phyloP scores from a whole-genome alignment of 2,329 filamentous ascomycete genomes.

The Daldinia sp. region DNA sequence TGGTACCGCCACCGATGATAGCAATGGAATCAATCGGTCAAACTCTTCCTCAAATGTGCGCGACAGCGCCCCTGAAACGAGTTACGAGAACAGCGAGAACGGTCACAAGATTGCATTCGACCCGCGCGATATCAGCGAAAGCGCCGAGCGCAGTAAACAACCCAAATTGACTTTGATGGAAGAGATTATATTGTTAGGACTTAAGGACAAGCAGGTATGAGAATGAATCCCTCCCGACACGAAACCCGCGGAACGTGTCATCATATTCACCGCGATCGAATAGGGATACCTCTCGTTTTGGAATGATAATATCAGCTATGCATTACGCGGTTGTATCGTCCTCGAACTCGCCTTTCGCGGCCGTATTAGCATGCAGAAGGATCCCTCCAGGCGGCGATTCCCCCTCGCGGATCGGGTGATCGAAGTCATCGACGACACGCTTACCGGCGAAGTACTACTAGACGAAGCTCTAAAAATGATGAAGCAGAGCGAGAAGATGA shows the following conservation, averaged over 20 bases:
- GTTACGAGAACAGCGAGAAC: constrained; percentile 92
- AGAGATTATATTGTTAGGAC: constrained; percentile 91
- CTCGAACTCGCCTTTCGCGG: constrained; percentile 96
- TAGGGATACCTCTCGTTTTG: constrained; percentile 99
- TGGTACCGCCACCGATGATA: constrained; percentile 67
- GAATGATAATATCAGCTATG: constrained; percentile 99
- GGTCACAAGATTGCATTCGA: constrained; percentile 99
- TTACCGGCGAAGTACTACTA: constrained; percentile 95
- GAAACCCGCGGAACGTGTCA: background rate
- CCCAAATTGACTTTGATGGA: constrained; percentile 99
- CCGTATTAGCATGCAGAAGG: constrained; percentile 98
- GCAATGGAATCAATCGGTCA: constrained; percentile 68
- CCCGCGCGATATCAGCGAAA: constrained; percentile 96
- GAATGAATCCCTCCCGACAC: constrained; percentile 53
- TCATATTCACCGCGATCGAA: constrained; percentile 35
- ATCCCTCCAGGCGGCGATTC: constrained; percentile 90
- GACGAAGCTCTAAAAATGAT: constrained; percentile 99
- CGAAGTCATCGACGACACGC: constrained; percentile 95
- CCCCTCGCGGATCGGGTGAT: constrained; percentile 93
- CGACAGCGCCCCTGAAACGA: constrained; percentile 76
- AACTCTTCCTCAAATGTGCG: constrained; percentile 66
- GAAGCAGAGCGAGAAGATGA: constrained; percentile 99
- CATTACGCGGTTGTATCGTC: constrained; percentile 96
- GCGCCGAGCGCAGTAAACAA: constrained; percentile 94
- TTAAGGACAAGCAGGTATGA: constrained; percentile 98